Evolutionary conservation across 2,329 filamentous ascomycete genomes (phyloP), one percentile per base, ranked within the genome.

Genomic region (Fusarium continuum): DNA sequence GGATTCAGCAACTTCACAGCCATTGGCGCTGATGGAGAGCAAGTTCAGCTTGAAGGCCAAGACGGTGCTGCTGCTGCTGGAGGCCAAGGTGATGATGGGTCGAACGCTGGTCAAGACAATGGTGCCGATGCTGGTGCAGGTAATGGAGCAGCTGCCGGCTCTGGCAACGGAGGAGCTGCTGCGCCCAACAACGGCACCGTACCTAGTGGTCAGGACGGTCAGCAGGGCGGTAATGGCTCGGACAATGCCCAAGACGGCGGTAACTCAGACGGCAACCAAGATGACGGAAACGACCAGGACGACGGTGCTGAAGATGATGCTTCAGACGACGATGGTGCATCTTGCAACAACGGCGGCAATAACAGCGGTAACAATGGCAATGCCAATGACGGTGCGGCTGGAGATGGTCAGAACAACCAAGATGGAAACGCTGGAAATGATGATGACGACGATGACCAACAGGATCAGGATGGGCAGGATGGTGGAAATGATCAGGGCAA

Each of bases 1-100:
- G 88, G 88, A 11, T 88, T 91, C 71, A 79, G 80, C 63, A 86
- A 87, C 75, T 88, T 91, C 65, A 85, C 83, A 32, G 71, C 74
- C 13, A 61, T 72, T 25, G 72, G 72, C 45, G 68, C 64, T 40
- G 71, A 74, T 55, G 76, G 77, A 14, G 65, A 67, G 35, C 61
- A 72, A 28, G 61, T 69, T 29, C 70, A 63, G 13, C 72, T 77
- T 17, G 75, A 77, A 49, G 77, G 74, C 9, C 75, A 73, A 52
- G 75, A 74, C 19, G 76, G 72, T 23, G 71, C 67, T 29, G 72
- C 65, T 16, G 71, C 67, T 31, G 73, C 64, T 31, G 55, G 50
- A 11, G 62, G 47, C 17, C 60, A 64, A 4, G 55, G 35, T 2
- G 31, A 14, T 22, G 34, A 26, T 13, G 49, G n/a, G 11, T 34